phyloP scores from a whole-genome alignment of 768 basidiomycete species.

The Xerocomus spinulosus region DNA sequence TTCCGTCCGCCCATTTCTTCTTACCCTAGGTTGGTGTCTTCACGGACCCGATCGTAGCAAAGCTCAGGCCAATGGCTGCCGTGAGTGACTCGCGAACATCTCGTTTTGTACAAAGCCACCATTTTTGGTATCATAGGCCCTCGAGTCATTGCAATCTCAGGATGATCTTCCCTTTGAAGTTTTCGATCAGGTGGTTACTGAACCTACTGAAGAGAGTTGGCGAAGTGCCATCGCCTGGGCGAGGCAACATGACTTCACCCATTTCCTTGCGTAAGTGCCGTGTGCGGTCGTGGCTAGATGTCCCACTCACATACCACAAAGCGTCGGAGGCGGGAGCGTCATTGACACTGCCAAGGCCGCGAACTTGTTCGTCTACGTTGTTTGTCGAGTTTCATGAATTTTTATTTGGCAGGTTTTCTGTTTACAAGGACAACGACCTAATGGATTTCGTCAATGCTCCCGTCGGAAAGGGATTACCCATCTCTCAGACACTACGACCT shows the following conservation, averaged over 20 bases:
- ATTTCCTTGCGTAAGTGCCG: constrained; percentile 76
- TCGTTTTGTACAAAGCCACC: background rate
- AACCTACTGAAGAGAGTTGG: constrained; percentile 92
- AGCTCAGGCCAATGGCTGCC: constrained; percentile 76
- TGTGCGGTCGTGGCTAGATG: background rate
- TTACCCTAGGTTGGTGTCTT: constrained; percentile 83
- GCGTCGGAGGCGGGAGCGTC: constrained; percentile 89
- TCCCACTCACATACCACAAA: constrained; percentile 24
- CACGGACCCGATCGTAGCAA: constrained; percentile 82
- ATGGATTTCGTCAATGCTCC: constrained; percentile 98
- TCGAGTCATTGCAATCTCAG: constrained; percentile 77
- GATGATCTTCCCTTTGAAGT: constrained; percentile 74
- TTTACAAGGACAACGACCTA: constrained; percentile 88
- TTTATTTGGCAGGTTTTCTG: constrained; percentile 57
- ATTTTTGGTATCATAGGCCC: constrained; percentile 50
- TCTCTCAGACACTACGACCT: constrained; percentile 68
- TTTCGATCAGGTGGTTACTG: constrained; percentile 76
- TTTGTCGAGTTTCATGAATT: background rate
- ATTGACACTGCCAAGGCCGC: constrained; percentile 97
- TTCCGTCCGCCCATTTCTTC: constrained; percentile 4
- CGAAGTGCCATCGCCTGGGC: constrained; percentile 86
- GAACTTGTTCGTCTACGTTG: constrained; percentile 59
- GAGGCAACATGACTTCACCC: constrained; percentile 81
- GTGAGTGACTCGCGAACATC: constrained; percentile 39
- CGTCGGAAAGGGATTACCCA: constrained; percentile 85